Evolutionary conservation across 179 eudicot species (phyloP).

Genomic region (Corrigiola litoralis): DNA sequence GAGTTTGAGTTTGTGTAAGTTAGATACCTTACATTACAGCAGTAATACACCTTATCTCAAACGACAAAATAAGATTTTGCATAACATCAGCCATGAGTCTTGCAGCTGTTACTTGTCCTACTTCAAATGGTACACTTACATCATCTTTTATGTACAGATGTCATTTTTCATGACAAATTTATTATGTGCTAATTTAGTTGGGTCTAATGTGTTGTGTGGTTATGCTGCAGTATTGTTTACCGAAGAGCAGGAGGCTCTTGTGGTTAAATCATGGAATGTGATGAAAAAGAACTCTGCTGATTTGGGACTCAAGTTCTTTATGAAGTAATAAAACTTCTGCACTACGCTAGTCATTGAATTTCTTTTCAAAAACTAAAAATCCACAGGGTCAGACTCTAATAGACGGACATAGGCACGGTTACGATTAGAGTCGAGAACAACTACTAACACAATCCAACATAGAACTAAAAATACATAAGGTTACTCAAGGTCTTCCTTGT

Average conservation of each 20-base stretch:
- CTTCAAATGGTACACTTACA: constrained; percentile 16
- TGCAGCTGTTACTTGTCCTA: constrained; percentile 6
- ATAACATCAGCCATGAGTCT: constrained; percentile 20
- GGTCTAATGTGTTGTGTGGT: background rate
- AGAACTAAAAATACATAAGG: no score
- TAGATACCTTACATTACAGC: background rate
- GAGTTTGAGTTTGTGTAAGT: background rate
- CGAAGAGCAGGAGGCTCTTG: constrained; percentile 79
- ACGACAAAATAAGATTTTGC: background rate
- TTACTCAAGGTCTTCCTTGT: no score
- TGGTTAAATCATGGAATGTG: constrained; percentile 66
- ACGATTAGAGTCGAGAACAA: no score
- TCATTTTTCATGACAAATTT: background rate
- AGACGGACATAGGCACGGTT: no score
- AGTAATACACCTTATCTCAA: background rate
- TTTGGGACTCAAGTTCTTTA: constrained; percentile 64
- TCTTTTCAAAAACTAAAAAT: no score
- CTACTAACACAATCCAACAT: no score
- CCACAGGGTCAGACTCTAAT: no score
- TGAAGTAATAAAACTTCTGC: constrained; percentile 33
- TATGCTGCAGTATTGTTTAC: constrained; percentile 35
- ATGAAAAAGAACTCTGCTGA: constrained; percentile 75
- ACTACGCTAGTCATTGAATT: background rate
- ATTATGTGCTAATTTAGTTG: background rate
- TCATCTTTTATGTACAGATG: no score